Evolutionary conservation across 2,329 filamentous ascomycete species (phyloP).

Genomic region (Westerdykella sp.): DNA sequence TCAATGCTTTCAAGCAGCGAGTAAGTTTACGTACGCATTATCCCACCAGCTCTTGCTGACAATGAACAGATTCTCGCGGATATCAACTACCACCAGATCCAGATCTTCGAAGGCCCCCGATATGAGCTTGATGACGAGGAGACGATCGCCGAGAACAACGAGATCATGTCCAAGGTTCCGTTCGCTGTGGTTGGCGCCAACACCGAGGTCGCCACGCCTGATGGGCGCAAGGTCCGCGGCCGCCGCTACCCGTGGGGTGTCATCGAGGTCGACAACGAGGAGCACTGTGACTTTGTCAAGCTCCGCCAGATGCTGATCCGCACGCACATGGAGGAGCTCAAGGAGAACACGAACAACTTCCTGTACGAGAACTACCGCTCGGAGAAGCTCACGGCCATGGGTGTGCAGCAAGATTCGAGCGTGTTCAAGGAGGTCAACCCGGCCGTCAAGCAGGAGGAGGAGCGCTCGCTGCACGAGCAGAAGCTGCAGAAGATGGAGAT

Average conservation of each 20-base stretch:
- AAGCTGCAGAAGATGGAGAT: slow-evolving; percentile 99
- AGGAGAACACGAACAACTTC: slow-evolving; percentile 99
- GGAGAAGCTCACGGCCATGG: slow-evolving; percentile 98
- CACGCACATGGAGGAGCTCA: slow-evolving; percentile 99
- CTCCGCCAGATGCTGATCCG: slow-evolving; percentile 99
- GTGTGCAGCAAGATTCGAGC: slow-evolving; percentile 94
- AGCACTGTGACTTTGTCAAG: slow-evolving; percentile 99
- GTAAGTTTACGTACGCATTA: slow-evolving; percentile 53
- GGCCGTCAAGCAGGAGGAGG: slow-evolving; percentile 99
- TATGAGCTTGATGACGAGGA: slow-evolving; percentile 99
- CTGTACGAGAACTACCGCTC: slow-evolving; percentile 99
- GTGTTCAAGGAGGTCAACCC: slow-evolving; percentile 99
- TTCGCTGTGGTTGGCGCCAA: slow-evolving; percentile 98
- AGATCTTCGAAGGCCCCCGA: slow-evolving; percentile 97
- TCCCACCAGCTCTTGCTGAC: slow-evolving; percentile 1
- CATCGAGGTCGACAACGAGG: slow-evolving; percentile 99
- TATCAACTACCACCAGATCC: slow-evolving; percentile 93
- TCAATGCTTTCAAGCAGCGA: slow-evolving; percentile 87
- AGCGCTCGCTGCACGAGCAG: slow-evolving; percentile 95
- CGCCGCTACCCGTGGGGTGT: slow-evolving; percentile 97
- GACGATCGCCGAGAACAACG: slow-evolving; percentile 99
- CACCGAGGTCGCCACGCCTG: slow-evolving; percentile 81
- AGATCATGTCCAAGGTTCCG: slow-evolving; percentile 99
- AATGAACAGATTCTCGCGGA: slow-evolving; percentile 77
- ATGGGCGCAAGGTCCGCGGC: slow-evolving; percentile 92